These are phyloP conservation scores for Triticum aestivum DNA, from an alignment of 176 grass and related monocot species.

Conservation along the genomic window DNA sequence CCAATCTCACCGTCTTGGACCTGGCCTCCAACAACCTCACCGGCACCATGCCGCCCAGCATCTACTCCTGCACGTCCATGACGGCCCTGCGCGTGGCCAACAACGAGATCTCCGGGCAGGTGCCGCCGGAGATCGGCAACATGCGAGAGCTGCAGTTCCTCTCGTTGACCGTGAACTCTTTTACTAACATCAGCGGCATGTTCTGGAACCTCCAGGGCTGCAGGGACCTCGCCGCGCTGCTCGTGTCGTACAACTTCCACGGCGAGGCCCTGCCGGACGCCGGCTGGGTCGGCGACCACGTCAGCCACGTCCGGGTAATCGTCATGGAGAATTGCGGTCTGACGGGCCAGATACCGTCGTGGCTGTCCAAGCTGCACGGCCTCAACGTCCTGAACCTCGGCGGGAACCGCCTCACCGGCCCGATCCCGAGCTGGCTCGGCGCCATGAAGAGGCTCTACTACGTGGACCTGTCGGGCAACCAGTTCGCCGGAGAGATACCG, in stretches of 20 bases:
- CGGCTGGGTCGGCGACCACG: slow-evolving; percentile 38
- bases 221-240: slow-evolving; percentile 23
- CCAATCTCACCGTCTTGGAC: slow-evolving; percentile 48
- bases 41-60: slow-evolving; percentile 41
- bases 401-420: slow-evolving; percentile 38
- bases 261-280: slow-evolving; percentile 51
- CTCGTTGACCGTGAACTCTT: slow-evolving; percentile 36
- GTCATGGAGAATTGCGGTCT: slow-evolving; percentile 27
- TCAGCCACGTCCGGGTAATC: slow-evolving; percentile 30
- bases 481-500: slow-evolving; percentile 33
- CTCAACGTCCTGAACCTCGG: slow-evolving; percentile 42
- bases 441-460: slow-evolving; percentile 44
- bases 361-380: slow-evolving; percentile 41
- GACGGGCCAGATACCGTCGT: slow-evolving; percentile 44
- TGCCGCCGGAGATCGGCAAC: slow-evolving; percentile 32
- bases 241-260: slow-evolving; percentile 47
- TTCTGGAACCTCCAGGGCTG: slow-evolving; percentile 46
- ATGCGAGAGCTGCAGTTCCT: slow-evolving; percentile 31
- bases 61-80: slow-evolving; percentile 42
- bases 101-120: slow-evolving; percentile 35
- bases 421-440: slow-evolving; percentile 46
- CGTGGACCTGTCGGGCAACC: slow-evolving; percentile 46
- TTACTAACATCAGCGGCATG: slow-evolving; percentile 48
- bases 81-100: slow-evolving; percentile 34
- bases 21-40: slow-evolving; percentile 43